Evolutionary conservation across 148 eudicot genomes (phyloP).

Genomic region (Rhododendron kiyosumense): DNA sequence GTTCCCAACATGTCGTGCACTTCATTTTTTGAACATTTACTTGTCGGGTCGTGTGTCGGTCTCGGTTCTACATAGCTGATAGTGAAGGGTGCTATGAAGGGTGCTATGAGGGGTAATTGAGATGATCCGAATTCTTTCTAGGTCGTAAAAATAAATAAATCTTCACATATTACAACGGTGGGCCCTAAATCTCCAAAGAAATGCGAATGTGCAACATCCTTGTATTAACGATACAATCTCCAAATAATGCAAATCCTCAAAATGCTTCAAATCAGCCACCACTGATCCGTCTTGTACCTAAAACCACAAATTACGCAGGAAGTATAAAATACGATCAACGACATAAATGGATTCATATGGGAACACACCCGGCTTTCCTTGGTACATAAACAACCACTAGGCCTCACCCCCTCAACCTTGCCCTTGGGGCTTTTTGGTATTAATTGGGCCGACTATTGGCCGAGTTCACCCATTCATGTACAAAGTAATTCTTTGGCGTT

Average conservation of each 20-base stretch:
- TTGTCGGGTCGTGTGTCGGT: not conserved
- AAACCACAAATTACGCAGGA: not conserved
- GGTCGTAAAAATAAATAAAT: too few relatives aligned
- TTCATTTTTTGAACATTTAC: not conserved
- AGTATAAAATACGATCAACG: not conserved
- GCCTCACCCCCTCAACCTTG: not conserved
- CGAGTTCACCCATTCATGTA: not conserved
- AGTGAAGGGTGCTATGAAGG: not conserved
- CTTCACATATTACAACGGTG: too few relatives aligned
- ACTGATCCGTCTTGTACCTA: not conserved
- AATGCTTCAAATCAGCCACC: not conserved
- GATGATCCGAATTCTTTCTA: too few relatives aligned
- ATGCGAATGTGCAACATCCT: too few relatives aligned
- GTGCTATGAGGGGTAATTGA: not conserved
- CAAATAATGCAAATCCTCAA: too few relatives aligned
- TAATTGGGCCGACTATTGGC: not conserved
- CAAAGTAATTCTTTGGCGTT: too few relatives aligned
- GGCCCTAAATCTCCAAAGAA: too few relatives aligned
- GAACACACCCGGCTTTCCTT: not conserved
- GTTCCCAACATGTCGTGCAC: not conserved
- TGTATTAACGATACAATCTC: too few relatives aligned
- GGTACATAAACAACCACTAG: not conserved
- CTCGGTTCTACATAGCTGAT: not conserved
- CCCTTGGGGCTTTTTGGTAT: not conserved
- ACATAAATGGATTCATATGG: not conserved